A percentile compares a stretch with the other conserved stretches of the same genome.
These are phyloP conservation scores for Hanseniaspora lindneri DNA, from an alignment of 805 yeast species.

Conservation along the genomic window DNA sequence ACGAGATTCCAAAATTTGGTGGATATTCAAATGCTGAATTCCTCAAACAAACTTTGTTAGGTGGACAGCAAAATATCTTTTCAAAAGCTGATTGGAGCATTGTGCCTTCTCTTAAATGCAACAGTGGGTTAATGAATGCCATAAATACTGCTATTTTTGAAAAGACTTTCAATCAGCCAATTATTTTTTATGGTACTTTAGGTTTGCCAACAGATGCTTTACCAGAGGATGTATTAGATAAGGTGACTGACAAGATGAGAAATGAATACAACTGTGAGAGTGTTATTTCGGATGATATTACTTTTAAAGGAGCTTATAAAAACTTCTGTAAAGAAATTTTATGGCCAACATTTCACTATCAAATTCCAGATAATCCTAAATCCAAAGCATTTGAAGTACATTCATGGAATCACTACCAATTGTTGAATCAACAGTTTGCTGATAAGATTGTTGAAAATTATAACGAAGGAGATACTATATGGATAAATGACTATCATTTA, in stretches of 20 bases:
- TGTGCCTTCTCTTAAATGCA: constrained; percentile 59
- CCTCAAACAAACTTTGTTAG: constrained; percentile 30
- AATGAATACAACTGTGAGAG: constrained; percentile 47
- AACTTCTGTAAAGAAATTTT: constrained; percentile 86
- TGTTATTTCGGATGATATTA: constrained; percentile 62
- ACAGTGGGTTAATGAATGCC: constrained; percentile 82
- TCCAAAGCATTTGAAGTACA: constrained; percentile 92
- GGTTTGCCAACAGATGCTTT: constrained; percentile 85
- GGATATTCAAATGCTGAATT: constrained; percentile 59
- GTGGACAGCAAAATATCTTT: constrained; percentile 31
- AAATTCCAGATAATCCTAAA: constrained; percentile 88
- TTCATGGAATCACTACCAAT: constrained; percentile 76
- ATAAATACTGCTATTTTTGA: constrained; percentile 46
- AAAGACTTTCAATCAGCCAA: constrained; percentile 30
- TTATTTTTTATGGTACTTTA: constrained; percentile 77
- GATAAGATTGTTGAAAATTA: constrained; percentile 58
- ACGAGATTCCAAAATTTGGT: constrained; percentile 43
- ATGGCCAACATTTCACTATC: constrained; percentile 93
- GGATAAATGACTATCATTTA: constrained; percentile 93
- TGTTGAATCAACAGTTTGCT: constrained; percentile 68
- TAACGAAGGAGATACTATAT: constrained; percentile 62
- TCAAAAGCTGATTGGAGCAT: constrained; percentile 59
- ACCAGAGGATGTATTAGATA: constrained; percentile 41
- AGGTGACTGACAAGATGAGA: constrained; percentile 39
- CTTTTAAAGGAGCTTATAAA: constrained; percentile 81